Base-by-base conservation (phyloP, 2,329 filamentous ascomycete genomes). In the Claviceps digitariae region DNA sequence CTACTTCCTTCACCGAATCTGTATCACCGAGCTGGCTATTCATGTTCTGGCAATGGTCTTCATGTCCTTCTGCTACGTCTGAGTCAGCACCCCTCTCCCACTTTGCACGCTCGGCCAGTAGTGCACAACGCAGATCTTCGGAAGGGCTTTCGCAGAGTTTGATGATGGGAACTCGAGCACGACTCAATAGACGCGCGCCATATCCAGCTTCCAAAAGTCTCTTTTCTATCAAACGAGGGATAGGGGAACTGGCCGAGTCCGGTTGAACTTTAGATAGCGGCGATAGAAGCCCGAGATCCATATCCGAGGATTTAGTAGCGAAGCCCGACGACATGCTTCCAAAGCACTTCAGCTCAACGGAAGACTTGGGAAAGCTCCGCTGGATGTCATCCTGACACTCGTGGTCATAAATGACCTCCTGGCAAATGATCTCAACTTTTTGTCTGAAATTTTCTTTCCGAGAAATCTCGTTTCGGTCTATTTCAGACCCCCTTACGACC, bases 261-360 rank as follows among this genome's bases (percentile, higher is more conserved):
- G 76, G 74, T 51, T 77, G 72, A 46, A 76, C 69, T 21, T 67
- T 63, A 1, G 84, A 84, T 49, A 75, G 68, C 3, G 79, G 79
- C 1, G 86, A 84, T 5, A 93, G 72, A 36, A 95, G 77, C 9
- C 84, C 86, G 31, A 95, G 77, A 66, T 96, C 90, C 84, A 95
- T 89, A 62, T 95, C 90, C 1, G 90, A 91, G n/a, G 82, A 81
- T 61, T 86, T 86, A 12, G 87, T 89, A 3, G 87, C 90, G 68
- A 95, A 95, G 0, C 90, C 90, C 13, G 89, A 90, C 21, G 81
- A 79, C 48, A 94, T 74, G 64, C 89, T 94, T 5, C 89, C 90
- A 63, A 93, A 94, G 61, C 84, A 88, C 60, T 81, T 81, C 15
- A 94, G 72, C 52, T 81, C 74, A n/a, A 91, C 77, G 51, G 77